phyloP scores from a whole-genome alignment of 2,329 filamentous ascomycete species.

The Alternaria atra region DNA sequence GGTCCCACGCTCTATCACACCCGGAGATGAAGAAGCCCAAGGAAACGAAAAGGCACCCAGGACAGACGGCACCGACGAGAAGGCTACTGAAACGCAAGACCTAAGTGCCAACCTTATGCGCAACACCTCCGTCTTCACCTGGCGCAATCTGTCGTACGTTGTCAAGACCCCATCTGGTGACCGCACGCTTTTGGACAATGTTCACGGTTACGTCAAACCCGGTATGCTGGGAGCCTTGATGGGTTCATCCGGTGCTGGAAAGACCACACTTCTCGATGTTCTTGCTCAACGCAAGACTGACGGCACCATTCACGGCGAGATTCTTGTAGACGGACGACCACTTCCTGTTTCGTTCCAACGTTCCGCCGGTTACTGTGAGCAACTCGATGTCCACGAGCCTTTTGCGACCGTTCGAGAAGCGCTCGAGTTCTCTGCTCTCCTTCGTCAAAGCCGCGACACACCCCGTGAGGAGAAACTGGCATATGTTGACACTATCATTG shows the following conservation, averaged over 20 bases:
- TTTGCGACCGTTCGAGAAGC: slow-evolving; percentile 42
- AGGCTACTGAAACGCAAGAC: slow-evolving; percentile 16
- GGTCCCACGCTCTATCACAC: slow-evolving; percentile 16
- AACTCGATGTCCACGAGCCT: slow-evolving; percentile 43
- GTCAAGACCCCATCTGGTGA: slow-evolving; percentile 59
- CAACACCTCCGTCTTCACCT: slow-evolving; percentile 76
- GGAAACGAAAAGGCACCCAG: slow-evolving; percentile 22
- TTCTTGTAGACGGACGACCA: slow-evolving; percentile 41
- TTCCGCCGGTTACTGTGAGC: slow-evolving; percentile 47
- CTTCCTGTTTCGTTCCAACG: slow-evolving; percentile 41
- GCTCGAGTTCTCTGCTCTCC: slow-evolving; percentile 41
- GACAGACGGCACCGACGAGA: slow-evolving; percentile 38
- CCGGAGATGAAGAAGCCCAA: slow-evolving; percentile 62
- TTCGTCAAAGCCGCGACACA: slow-evolving; percentile 36
- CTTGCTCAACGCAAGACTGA: slow-evolving; percentile 41
- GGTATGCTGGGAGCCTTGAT: slow-evolving; percentile 58
- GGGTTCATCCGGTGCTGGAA: slow-evolving; percentile 46
- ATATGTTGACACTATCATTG: slow-evolving; percentile 41
- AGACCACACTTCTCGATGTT: slow-evolving; percentile 47
- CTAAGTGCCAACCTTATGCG: slow-evolving; percentile 56
- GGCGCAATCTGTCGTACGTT: slow-evolving; percentile 64
- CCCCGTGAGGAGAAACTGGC: slow-evolving; percentile 34
- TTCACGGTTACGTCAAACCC: slow-evolving; percentile 64
- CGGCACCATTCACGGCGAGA: slow-evolving; percentile 39
- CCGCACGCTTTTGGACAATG: slow-evolving; percentile 60